Conservation (phyloP, 2,329 filamentous ascomycete species). For the Scedosporium minutisporum region DNA sequence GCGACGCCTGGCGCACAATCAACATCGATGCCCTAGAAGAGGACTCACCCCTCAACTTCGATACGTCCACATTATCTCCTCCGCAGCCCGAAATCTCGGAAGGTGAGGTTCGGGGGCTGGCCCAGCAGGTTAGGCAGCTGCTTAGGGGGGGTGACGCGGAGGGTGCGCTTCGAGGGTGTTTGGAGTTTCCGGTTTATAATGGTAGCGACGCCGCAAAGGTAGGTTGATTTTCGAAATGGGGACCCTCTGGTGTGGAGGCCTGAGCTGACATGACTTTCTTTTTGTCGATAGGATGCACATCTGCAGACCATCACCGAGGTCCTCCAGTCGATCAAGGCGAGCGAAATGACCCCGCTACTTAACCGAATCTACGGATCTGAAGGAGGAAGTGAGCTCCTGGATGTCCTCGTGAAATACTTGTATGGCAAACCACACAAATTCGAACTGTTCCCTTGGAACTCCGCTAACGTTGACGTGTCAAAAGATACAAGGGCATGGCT, state of each 20-base stretch:
- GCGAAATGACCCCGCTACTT: constrained; percentile 86
- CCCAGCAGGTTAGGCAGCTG: constrained; percentile 77
- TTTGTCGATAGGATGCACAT: constrained; percentile 61
- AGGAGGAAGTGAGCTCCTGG: constrained; percentile 74
- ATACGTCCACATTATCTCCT: constrained; percentile 72
- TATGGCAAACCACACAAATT: constrained; percentile 37
- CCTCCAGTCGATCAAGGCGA: constrained; percentile 88
- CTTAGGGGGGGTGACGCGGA: constrained; percentile 79
- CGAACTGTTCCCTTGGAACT: background rate
- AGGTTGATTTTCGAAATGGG: constrained; percentile 12
- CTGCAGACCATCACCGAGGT: constrained; percentile 85
- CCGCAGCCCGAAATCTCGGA: constrained; percentile 65
- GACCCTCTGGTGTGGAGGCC: background rate
- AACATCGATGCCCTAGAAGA: constrained; percentile 88
- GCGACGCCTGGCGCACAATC: constrained; percentile 73
- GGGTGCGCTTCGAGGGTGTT: constrained; percentile 71
- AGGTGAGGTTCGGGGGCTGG: constrained; percentile 66
- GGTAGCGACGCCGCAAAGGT: constrained; percentile 50
- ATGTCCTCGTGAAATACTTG: constrained; percentile 97
- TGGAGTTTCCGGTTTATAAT: constrained; percentile 76
- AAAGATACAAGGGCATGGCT: constrained; percentile 85
- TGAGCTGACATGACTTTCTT: background rate
- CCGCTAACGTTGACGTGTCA: background rate
- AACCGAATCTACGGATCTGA: constrained; percentile 68
- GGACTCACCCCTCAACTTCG: constrained; percentile 86